Evolutionary conservation across 257 asterid species (phyloP).

Genomic region (Penstemon newberryi): DNA sequence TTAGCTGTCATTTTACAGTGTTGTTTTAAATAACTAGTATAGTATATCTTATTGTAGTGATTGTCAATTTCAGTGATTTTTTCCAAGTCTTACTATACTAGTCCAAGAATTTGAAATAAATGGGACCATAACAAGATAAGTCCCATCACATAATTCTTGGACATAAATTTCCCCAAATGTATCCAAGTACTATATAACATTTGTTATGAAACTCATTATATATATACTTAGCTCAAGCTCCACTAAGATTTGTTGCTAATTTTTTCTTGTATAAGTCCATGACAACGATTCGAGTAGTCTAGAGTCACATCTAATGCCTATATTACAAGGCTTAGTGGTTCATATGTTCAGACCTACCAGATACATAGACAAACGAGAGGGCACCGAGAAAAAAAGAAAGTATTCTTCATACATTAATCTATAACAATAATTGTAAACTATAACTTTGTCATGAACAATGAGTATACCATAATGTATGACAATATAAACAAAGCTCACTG

Average conservation of each 20-base stretch:
- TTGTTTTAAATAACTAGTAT: not conserved
- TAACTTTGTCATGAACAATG: too few species aligned
- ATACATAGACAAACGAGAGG: not conserved
- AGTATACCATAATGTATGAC: too few species aligned
- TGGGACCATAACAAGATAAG: slow-evolving; percentile 10
- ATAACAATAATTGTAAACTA: too few species aligned
- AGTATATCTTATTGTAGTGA: not conserved
- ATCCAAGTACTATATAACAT: slow-evolving; percentile 1
- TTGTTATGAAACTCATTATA: not conserved
- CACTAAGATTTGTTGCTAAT: slow-evolving; percentile 22
- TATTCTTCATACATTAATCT: too few species aligned
- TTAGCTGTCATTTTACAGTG: not conserved
- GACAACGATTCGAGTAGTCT: slow-evolving; percentile 2
- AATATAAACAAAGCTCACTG: too few species aligned
- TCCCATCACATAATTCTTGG: slow-evolving; percentile 11
- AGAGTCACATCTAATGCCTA: too few species aligned
- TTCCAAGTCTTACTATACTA: not conserved
- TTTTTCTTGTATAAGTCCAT: slow-evolving; percentile 31
- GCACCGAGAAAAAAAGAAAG: too few species aligned
- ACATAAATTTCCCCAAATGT: slow-evolving; percentile 23
- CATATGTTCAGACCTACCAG: not conserved
- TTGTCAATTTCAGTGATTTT: not conserved
- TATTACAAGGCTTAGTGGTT: too few species aligned
- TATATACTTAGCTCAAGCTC: slow-evolving; percentile 30
- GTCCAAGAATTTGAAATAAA: slow-evolving; percentile 21